Conservation (phyloP, 352 stramenopile species). For the Pythium folliculosum region DNA sequence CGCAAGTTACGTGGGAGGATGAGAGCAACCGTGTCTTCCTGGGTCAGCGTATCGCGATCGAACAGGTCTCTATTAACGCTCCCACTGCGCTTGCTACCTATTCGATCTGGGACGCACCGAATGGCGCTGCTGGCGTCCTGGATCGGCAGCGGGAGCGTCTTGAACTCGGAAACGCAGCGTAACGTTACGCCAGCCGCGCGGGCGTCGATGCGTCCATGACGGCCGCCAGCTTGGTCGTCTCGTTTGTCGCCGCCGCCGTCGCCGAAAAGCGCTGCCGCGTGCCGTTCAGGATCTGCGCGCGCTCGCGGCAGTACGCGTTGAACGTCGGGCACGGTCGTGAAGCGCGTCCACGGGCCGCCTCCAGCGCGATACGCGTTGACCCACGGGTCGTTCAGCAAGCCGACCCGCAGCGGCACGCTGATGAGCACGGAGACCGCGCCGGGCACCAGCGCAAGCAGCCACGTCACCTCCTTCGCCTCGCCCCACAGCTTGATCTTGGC, state of each 20-base stretch:
- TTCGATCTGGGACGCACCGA: no score
- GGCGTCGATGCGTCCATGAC: conserved; percentile 10
- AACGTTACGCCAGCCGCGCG: no score
- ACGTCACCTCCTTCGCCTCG: not conserved
- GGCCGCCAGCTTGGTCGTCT: not conserved
- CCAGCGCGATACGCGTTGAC: conserved; percentile 5
- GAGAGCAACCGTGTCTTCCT: no score
- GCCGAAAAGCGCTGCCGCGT: not conserved
- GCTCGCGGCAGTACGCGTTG: conserved; percentile 5
- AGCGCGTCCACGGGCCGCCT: conserved; percentile 21
- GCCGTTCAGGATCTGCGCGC: not conserved
- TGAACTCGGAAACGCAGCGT: no score
- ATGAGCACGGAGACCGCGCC: conserved; percentile 38
- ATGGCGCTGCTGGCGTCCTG: no score
- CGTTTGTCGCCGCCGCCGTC: not conserved
- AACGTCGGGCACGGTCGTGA: conserved; percentile 1
- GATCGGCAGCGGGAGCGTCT: no score
- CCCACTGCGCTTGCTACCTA: no score
- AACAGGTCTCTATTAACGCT: no score
- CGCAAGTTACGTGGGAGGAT: no score
- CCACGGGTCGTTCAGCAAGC: conserved; percentile 44
- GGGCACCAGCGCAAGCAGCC: conserved; percentile 11
- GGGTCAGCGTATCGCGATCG: no score
- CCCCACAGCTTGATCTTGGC: not conserved
- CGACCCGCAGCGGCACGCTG: conserved; percentile 36